Conservation (phyloP, 768 basidiomycete species). For the Rickenella mellea region DNA sequence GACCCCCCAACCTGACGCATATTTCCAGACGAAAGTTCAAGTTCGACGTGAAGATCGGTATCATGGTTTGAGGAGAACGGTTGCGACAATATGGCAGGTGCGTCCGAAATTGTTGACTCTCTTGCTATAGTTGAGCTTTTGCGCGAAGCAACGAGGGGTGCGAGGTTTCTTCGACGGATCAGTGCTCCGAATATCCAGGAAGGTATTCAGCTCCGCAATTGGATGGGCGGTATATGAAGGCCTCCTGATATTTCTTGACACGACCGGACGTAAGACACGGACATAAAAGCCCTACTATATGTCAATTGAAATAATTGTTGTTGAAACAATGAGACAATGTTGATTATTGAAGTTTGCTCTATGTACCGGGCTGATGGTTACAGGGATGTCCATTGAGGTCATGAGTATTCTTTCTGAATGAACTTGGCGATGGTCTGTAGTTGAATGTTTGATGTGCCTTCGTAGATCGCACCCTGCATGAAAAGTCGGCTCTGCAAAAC, state of each 20-base stretch:
- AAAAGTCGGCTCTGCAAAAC: constrained; percentile 4
- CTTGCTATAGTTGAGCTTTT: not conserved
- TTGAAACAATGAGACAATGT: no score
- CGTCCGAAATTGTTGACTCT: constrained; percentile 12
- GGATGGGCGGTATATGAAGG: constrained; percentile 91
- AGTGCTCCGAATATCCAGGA: constrained; percentile 73
- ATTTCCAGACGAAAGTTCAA: constrained; percentile 77
- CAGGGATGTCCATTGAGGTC: constrained; percentile 6
- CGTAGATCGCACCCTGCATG: constrained; percentile 76
- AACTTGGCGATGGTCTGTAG: constrained; percentile 92
- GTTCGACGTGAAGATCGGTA: constrained; percentile 74
- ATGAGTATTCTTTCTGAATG: constrained; percentile 79
- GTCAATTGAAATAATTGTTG: no score
- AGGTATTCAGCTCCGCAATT: constrained; percentile 82
- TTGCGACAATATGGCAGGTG: constrained; percentile 60
- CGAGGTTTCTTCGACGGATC: constrained; percentile 81
- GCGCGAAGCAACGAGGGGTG: constrained; percentile 66
- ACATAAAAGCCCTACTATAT: not conserved
- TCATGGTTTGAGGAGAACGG: constrained; percentile 57
- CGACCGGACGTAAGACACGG: not conserved
- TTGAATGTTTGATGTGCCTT: constrained; percentile 98
- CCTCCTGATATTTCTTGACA: constrained; percentile 46
- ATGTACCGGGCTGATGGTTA: not conserved
- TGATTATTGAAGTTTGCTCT: no score
- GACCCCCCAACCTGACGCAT: constrained; percentile 4